A percentile compares a stretch with the other conserved stretches of the same genome.
Evolutionary conservation across 1,139 yeast genomes (phyloP).

Genomic region (Hemisphaericaspora subhashii): DNA sequence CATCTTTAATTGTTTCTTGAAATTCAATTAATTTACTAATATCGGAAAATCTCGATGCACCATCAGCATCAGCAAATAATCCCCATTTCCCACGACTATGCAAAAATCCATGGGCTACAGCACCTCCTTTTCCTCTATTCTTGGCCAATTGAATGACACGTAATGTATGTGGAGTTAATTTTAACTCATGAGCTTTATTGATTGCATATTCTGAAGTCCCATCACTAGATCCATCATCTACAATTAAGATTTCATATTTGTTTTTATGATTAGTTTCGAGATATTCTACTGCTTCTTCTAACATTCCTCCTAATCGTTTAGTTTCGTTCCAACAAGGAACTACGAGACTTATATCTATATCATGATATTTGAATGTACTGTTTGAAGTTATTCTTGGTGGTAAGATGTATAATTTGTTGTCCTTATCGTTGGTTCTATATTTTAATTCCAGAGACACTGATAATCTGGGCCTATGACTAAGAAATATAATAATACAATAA

Average conservation of each 20-base stretch:
- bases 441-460: constrained; percentile 51
- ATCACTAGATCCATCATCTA: constrained; percentile 91
- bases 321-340: constrained; percentile 93
- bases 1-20: constrained; percentile 25
- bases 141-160: constrained; percentile 65
- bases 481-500: constrained; percentile 44
- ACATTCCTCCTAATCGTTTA: constrained; percentile 67
- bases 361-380: constrained; percentile 23
- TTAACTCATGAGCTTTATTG: constrained; percentile 53
- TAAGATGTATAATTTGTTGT: constrained; percentile 21
- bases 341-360: constrained; percentile 65
- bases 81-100: constrained; percentile 71
- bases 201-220: constrained; percentile 76
- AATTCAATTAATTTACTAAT: constrained; percentile 51
- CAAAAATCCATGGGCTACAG: constrained; percentile 90
- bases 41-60: constrained; percentile 85
- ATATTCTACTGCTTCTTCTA: constrained; percentile 70
- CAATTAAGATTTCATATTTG: constrained; percentile 74
- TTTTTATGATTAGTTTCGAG: constrained; percentile 37
- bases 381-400: constrained; percentile 28
- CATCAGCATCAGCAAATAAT: constrained; percentile 96
- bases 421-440: constrained; percentile 43
- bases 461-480: constrained; percentile 67
- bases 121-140: constrained; percentile 97
- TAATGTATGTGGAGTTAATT: constrained; percentile 57